These are phyloP conservation scores for Cladorrhinum sp. DNA, from an alignment of 2,329 filamentous ascomycete genomes.

Conservation along the genomic window DNA sequence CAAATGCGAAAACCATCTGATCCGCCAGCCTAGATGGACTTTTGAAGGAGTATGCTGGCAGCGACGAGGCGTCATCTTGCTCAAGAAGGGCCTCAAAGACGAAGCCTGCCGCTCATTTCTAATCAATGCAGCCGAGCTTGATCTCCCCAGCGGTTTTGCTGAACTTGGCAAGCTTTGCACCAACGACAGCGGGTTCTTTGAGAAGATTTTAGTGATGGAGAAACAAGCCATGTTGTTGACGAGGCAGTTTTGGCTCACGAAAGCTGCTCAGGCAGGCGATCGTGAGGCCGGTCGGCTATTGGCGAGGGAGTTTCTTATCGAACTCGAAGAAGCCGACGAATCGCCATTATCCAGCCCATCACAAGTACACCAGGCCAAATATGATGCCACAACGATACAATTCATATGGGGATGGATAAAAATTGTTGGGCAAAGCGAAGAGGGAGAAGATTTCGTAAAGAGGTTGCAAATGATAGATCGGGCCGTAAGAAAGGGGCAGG, in stretches of 20 bases:
- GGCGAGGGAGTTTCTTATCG: constrained; percentile 20
- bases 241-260: constrained; percentile 29
- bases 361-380: not conserved
- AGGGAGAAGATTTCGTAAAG: not conserved
- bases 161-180: constrained; percentile 32
- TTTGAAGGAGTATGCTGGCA: constrained; percentile 35
- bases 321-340: not conserved
- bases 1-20: not conserved
- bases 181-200: constrained; percentile 23
- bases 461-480: not conserved
- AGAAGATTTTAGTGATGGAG: too few species aligned
- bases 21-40: constrained; percentile 32
- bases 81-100: constrained; percentile 14
- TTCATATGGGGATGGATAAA: not conserved
- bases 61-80: constrained; percentile 30
- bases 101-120: constrained; percentile 26
- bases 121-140: constrained; percentile 33
- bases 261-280: constrained; percentile 33
- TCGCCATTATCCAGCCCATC: constrained; percentile 7
- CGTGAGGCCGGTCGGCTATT: constrained; percentile 30
- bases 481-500: not conserved
- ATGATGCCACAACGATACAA: not conserved
- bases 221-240: too few species aligned
- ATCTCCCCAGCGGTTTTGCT: constrained; percentile 29
- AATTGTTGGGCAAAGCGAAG: not conserved